phyloP scores from a whole-genome alignment of 1,284 basidiomycete species.

The Ganoderma meredithae region DNA sequence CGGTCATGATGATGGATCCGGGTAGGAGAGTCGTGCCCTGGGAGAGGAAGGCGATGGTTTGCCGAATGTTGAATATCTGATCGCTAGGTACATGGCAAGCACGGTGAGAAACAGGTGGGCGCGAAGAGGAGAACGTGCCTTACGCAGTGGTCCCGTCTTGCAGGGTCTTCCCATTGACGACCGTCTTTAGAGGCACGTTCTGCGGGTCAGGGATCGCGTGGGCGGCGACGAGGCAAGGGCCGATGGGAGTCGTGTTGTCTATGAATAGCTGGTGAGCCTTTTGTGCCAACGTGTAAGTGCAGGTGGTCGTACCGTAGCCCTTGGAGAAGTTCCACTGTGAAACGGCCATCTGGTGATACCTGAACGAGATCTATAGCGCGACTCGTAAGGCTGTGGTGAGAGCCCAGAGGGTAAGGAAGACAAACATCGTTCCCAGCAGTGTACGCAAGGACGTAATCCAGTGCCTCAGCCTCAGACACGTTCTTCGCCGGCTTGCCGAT shows the following conservation, averaged over 20 bases:
- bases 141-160: slow-evolving; percentile 82
- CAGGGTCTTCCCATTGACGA: slow-evolving; percentile 71
- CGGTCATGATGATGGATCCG: slow-evolving; percentile 85
- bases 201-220: slow-evolving; percentile 75
- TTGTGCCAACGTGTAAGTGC: neutral
- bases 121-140: slow-evolving; percentile 41
- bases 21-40: slow-evolving; percentile 87
- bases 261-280: slow-evolving; percentile 3
- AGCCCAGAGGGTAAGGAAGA: slow-evolving; percentile 11
- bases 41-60: slow-evolving; percentile 81
- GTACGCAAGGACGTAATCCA: slow-evolving; percentile 85
- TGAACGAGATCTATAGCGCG: slow-evolving; percentile 71
- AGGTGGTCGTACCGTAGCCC: slow-evolving; percentile 59
- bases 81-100: slow-evolving; percentile 49
- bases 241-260: slow-evolving; percentile 79
- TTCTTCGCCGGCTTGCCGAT: slow-evolving; percentile 84
- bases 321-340: slow-evolving; percentile 90
- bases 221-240: slow-evolving; percentile 78
- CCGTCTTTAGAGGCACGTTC: slow-evolving; percentile 66
- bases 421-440: slow-evolving; percentile 82
- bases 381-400: neutral
- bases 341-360: slow-evolving; percentile 77
- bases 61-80: slow-evolving; percentile 77
- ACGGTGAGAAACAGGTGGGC: slow-evolving; percentile 25
- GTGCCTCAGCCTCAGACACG: slow-evolving; percentile 76